A percentile compares a stretch with the other conserved stretches of the same genome.
phyloP scores from a whole-genome alignment of 2,329 filamentous ascomycete genomes.

The Fusarium solani-melongenae region DNA sequence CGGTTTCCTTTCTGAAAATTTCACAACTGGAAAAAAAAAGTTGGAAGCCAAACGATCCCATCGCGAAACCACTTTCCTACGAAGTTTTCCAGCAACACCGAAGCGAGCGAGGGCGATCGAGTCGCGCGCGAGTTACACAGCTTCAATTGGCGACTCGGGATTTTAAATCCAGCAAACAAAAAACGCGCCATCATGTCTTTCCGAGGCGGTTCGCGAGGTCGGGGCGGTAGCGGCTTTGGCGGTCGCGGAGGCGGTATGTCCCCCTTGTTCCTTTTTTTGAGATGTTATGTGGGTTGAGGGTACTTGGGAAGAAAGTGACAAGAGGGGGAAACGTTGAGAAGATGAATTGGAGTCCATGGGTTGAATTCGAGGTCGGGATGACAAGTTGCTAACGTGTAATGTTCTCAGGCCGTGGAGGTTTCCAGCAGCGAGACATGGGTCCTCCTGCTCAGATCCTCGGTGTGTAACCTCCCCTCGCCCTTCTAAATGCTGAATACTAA shows the following conservation, averaged over 20 bases:
- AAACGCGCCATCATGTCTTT: slow-evolving; percentile 49
- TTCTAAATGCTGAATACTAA: slow-evolving; percentile 2
- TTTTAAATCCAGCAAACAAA: not conserved
- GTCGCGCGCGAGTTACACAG: slow-evolving; percentile 4
- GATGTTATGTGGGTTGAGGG: not conserved
- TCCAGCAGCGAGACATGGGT: slow-evolving; percentile 54
- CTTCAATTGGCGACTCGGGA: slow-evolving; percentile 13
- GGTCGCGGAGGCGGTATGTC: slow-evolving; percentile 51
- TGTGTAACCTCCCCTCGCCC: slow-evolving; percentile 36
- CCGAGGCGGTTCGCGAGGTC: slow-evolving; percentile 51
- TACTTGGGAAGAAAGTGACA: not conserved
- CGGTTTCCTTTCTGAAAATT: slow-evolving; percentile 42
- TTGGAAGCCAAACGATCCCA: slow-evolving; percentile 32
- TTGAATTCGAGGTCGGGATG: not conserved
- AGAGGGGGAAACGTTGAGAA: not conserved
- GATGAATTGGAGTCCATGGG: not conserved
- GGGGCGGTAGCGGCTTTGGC: slow-evolving; percentile 50
- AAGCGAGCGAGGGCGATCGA: slow-evolving; percentile 14
- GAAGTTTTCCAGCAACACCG: not conserved
- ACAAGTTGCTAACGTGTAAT: slow-evolving; percentile 23
- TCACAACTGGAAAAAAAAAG: slow-evolving; percentile 45
- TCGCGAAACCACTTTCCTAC: slow-evolving; percentile 9
- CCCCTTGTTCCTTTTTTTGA: not conserved
- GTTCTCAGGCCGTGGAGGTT: slow-evolving; percentile 50
- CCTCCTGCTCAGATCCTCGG: slow-evolving; percentile 52